These are phyloP conservation scores for Centrapalus pauciflorus DNA, from an alignment of 129 eudicot species.

Conservation along the genomic window DNA sequence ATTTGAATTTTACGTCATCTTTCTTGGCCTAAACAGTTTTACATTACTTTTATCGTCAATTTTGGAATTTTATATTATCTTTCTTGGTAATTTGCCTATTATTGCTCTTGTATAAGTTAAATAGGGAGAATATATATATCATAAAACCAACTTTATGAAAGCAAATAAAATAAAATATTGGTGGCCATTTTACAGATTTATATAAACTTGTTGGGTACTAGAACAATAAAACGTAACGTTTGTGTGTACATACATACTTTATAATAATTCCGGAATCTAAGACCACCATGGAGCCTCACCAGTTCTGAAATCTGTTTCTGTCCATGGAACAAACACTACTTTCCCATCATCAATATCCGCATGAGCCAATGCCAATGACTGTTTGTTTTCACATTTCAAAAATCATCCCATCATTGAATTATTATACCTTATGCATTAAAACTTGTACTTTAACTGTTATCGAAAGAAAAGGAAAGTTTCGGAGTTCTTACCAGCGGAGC, in stretches of 20 bases:
- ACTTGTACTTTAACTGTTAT: neutral
- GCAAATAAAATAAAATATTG: neutral
- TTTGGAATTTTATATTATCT: no score
- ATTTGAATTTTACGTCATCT: no score
- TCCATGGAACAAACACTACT: slow-evolving; percentile 90
- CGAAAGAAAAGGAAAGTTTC: neutral
- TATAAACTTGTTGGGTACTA: slow-evolving; percentile 13
- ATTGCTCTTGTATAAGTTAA: no score
- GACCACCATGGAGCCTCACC: slow-evolving; percentile 98
- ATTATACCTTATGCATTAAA: neutral
- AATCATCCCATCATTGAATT: neutral
- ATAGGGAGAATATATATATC: no score
- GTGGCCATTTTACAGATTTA: slow-evolving; percentile 17
- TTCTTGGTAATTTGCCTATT: no score
- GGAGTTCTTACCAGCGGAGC: slow-evolving; percentile 73
- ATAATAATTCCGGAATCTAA: slow-evolving; percentile 9
- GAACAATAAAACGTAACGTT: slow-evolving; percentile 16
- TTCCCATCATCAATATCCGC: slow-evolving; percentile 87
- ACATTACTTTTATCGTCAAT: no score
- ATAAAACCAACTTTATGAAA: neutral
- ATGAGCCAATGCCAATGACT: slow-evolving; percentile 98
- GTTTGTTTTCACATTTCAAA: slow-evolving; percentile 13
- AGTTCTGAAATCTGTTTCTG: slow-evolving; percentile 89
- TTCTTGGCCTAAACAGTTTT: no score
- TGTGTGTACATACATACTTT: slow-evolving; percentile 31